These are phyloP conservation scores for Glebionis coronaria DNA, from an alignment of 129 eudicot species.

Conservation along the genomic window DNA sequence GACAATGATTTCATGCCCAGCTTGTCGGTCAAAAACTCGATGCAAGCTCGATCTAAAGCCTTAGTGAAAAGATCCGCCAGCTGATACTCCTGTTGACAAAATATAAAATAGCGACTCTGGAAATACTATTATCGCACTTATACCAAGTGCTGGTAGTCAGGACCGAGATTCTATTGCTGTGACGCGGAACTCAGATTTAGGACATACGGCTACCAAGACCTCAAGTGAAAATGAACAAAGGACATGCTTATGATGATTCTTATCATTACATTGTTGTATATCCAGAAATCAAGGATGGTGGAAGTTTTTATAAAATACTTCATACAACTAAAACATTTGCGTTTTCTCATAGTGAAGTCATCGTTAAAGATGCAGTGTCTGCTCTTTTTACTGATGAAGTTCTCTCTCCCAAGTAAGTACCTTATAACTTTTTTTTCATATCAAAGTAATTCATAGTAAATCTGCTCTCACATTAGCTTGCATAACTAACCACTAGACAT, in stretches of 20 bases:
- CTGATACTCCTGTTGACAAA: too few species aligned
- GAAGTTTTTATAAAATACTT: slow-evolving; percentile 53
- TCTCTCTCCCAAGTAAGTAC: slow-evolving; percentile 59
- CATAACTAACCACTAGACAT: slow-evolving; percentile 6
- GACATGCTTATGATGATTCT: slow-evolving; percentile 14
- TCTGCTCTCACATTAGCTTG: background rate
- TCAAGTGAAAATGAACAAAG: background rate
- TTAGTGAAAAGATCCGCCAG: too few species aligned
- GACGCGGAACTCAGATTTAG: slow-evolving; percentile 4
- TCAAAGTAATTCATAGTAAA: background rate
- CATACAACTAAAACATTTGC: slow-evolving; percentile 37
- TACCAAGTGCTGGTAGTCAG: background rate
- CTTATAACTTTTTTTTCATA: background rate
- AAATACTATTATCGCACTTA: background rate
- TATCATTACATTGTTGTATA: slow-evolving; percentile 41
- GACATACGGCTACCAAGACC: background rate
- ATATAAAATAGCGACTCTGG: slow-evolving; percentile 11
- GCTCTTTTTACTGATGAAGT: slow-evolving; percentile 42
- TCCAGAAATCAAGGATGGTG: slow-evolving; percentile 40
- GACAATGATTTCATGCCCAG: too few species aligned
- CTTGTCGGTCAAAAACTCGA: too few species aligned
- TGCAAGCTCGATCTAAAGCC: too few species aligned
- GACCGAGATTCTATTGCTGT: background rate
- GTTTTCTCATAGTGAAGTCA: slow-evolving; percentile 30
- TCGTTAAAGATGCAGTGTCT: slow-evolving; percentile 27